phyloP scores from a whole-genome alignment of 345 rosid species.

The Aquilaria malaccensis region DNA sequence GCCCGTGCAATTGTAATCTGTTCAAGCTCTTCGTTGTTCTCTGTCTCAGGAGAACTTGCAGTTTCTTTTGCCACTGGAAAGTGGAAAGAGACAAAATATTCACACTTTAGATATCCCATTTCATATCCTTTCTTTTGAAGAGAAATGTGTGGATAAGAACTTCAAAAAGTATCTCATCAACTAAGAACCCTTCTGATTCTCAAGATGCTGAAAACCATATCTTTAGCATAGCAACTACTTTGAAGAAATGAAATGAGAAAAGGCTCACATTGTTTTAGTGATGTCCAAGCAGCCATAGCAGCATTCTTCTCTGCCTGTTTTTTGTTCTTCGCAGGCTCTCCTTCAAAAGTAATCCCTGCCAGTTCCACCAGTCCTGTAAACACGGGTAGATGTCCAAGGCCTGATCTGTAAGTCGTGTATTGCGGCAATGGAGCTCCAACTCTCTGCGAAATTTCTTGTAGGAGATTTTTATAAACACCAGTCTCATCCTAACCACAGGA shows the following conservation, averaged over 20 bases:
- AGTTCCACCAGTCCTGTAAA: conserved; percentile 94
- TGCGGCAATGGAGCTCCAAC: conserved; percentile 91
- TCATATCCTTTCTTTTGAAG: not conserved
- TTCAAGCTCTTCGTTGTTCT: conserved; percentile 82
- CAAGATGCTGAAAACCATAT: not conserved
- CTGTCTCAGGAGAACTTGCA: conserved; percentile 69
- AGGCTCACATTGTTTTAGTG: conserved; percentile 79
- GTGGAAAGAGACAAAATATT: conserved; percentile 8
- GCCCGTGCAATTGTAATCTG: conserved; percentile 91
- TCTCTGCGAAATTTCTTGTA: conserved; percentile 97
- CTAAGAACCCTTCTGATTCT: not conserved
- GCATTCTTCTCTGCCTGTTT: conserved; percentile 99
- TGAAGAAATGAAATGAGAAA: conserved; percentile 1
- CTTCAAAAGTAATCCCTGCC: conserved; percentile 85
- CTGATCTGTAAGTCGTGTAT: conserved; percentile 83
- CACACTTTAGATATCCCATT: not conserved
- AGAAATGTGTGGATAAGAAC: not conserved
- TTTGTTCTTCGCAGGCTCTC: conserved; percentile 93
- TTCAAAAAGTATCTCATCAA: too few species aligned
- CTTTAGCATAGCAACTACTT: not conserved
- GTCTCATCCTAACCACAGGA: conserved; percentile 78
- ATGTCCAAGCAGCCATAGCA: conserved; percentile 98
- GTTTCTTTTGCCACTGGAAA: conserved; percentile 93
- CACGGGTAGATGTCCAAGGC: conserved; percentile 95
- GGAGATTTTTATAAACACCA: conserved; percentile 91